Evolutionary conservation across 768 basidiomycete species (phyloP), one percentile per base, ranked within the genome.

Genomic region (Mycena polygramma): DNA sequence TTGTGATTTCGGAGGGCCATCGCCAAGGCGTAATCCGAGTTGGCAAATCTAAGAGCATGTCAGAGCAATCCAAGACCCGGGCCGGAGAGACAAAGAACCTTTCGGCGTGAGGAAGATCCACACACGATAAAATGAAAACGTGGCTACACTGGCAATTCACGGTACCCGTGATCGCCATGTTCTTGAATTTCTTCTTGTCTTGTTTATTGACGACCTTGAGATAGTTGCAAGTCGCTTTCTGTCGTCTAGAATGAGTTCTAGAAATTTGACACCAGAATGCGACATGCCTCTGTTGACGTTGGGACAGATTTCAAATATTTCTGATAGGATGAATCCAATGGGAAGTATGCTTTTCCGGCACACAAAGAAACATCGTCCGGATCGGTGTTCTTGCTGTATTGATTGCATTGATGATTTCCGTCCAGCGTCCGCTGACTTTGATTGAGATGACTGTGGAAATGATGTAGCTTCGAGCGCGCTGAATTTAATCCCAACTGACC

Each of bases 111-210:
- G 69, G 65, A 17, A 75, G 54, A 55, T 75, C 74, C 2, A 67
- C 75, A 52, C 66, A 70, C 4, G 69, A 63, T 17, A 73, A 48
- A 17, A 75, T 58, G 46, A 70, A 68, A 15, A 64, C 68, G 71
- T 75, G 77, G 20, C 49, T 67, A 43, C 76, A 77, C 35, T 74
- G 58, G 20, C 74, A 62, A 24, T 71, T 70, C 7, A 78, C 58
- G 17, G 75, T 71, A 7, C 77, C 77, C 14, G 76, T 75, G 20
- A 74, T 53, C 37, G 61, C 66, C 46, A 73, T 68, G 15, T 70
- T 72, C 53, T 73, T 74, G 69, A 77, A 76, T 43, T 76, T 78
- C 30, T 69, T 74, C 62, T 68, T 72, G 62, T 77, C 72, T 49
- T 75, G 75, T 59, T 72, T 71, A 49, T 73, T 73, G 8, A 75